These are phyloP conservation scores for Martiniozyma abietophila DNA, from an alignment of 805 yeast genomes.

Conservation along the genomic window DNA sequence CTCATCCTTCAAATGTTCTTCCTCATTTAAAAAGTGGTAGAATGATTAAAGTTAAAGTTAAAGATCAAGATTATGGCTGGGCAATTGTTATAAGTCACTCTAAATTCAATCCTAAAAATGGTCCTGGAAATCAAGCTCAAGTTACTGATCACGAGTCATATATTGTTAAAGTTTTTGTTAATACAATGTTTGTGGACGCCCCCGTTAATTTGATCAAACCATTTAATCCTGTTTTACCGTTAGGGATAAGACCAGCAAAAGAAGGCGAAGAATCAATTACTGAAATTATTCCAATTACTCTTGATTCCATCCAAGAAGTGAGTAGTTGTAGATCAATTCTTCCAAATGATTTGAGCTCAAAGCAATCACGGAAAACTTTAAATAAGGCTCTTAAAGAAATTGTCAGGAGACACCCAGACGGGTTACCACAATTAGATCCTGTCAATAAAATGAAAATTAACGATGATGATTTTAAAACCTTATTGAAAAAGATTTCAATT, in stretches of 20 bases:
- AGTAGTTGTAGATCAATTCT: slow-evolving; percentile 74
- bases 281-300: slow-evolving; percentile 77
- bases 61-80: slow-evolving; percentile 83
- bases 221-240: slow-evolving; percentile 69
- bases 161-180: slow-evolving; percentile 75
- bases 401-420: slow-evolving; percentile 76
- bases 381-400: slow-evolving; percentile 74
- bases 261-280: slow-evolving; percentile 63
- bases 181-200: slow-evolving; percentile 68
- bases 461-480: slow-evolving; percentile 57
- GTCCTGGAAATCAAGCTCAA: slow-evolving; percentile 39
- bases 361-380: slow-evolving; percentile 48
- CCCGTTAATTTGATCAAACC: slow-evolving; percentile 77
- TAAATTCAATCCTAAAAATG: slow-evolving; percentile 39
- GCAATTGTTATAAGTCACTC: slow-evolving; percentile 74
- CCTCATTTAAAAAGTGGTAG: slow-evolving; percentile 88
- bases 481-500: slow-evolving; percentile 72
- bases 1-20: slow-evolving; percentile 84
- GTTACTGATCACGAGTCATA: slow-evolving; percentile 85
- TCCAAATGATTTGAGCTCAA: slow-evolving; percentile 64
- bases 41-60: slow-evolving; percentile 58
- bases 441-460: slow-evolving; percentile 81
- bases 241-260: slow-evolving; percentile 79
- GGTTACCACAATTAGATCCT: slow-evolving; percentile 88
- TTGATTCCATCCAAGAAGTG: slow-evolving; percentile 63